Evolutionary conservation across 2,329 filamentous ascomycete species (phyloP).

Genomic region (Neodidymelliopsis sp.): DNA sequence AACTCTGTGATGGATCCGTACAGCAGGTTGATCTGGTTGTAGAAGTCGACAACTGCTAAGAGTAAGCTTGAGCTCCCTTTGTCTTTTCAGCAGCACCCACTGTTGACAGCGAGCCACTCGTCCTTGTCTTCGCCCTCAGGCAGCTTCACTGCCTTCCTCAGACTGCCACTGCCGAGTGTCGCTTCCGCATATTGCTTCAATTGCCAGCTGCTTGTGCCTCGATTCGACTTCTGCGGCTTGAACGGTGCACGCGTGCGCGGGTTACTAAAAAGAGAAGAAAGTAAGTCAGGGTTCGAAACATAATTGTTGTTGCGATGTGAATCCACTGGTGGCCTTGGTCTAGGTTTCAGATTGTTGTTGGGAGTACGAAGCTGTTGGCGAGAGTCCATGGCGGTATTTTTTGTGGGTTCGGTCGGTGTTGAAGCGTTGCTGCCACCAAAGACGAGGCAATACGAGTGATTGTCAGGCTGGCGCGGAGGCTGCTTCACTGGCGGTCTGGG

Average conservation of each 20-base stretch:
- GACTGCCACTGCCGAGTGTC: slow-evolving; percentile 89
- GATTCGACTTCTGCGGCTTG: slow-evolving; percentile 82
- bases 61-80: slow-evolving; percentile 19
- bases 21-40: slow-evolving; percentile 99
- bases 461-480: slow-evolving; percentile 42
- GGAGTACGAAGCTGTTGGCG: slow-evolving; percentile 10
- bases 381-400: slow-evolving; percentile 22
- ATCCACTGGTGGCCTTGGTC: slow-evolving; percentile 11
- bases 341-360: slow-evolving; percentile 18
- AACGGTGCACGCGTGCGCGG: slow-evolving; percentile 90
- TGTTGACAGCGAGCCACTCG: slow-evolving; percentile 98
- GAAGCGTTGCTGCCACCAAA: slow-evolving; percentile 20
- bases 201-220: slow-evolving; percentile 90
- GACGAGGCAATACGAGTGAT: slow-evolving; percentile 42
- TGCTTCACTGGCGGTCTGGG: not conserved
- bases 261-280: slow-evolving; percentile 66
- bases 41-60: slow-evolving; percentile 93
- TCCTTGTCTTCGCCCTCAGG: slow-evolving; percentile 97
- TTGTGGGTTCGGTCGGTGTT: slow-evolving; percentile 2
- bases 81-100: slow-evolving; percentile 58
- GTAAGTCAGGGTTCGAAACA: slow-evolving; percentile 43
- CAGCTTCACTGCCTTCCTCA: slow-evolving; percentile 95
- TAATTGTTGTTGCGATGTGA: slow-evolving; percentile 23
- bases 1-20: slow-evolving; percentile 99
- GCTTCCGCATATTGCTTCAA: slow-evolving; percentile 98